Evolutionary conservation across 257 asterid genomes (phyloP).

Genomic region (Orobanche coerulescens): DNA sequence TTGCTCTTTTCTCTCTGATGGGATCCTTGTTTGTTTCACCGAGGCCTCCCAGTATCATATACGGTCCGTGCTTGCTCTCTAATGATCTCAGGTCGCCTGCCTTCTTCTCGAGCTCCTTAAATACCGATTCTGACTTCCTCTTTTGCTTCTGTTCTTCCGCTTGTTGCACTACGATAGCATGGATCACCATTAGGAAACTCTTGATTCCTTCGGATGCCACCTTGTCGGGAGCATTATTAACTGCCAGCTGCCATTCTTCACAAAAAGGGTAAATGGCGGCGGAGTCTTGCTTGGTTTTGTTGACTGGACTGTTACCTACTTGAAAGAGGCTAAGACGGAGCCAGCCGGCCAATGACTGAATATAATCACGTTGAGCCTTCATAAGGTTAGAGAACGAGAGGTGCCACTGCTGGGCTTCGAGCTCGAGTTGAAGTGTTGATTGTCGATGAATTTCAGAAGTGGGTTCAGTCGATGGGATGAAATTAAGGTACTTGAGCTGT

Average conservation of each 20-base stretch:
- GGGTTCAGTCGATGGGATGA: constrained; percentile 47
- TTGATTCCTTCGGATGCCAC: constrained; percentile 92
- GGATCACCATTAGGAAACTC: constrained; percentile 64
- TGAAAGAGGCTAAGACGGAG: constrained; percentile 90
- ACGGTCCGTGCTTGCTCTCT: constrained; percentile 60
- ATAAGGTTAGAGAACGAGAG: constrained; percentile 75
- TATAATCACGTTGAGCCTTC: constrained; percentile 74
- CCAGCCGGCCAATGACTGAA: constrained; percentile 86
- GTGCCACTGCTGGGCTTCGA: constrained; percentile 96
- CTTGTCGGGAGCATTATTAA: constrained; percentile 80
- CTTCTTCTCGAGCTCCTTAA: constrained; percentile 82
- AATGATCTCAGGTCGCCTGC: constrained; percentile 55
- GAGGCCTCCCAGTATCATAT: constrained; percentile 34
- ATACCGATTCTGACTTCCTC: constrained; percentile 57
- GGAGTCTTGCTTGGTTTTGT: constrained; percentile 53
- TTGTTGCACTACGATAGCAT: constrained; percentile 80
- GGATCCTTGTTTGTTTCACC: constrained; percentile 47
- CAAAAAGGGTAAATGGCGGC: constrained; percentile 70
- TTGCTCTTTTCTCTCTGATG: constrained; percentile 55
- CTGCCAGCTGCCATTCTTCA: constrained; percentile 91
- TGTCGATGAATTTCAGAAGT: constrained; percentile 90
- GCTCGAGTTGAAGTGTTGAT: constrained; percentile 92
- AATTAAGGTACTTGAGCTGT: constrained; percentile 77
- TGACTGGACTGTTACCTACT: constrained; percentile 49
- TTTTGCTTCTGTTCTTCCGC: constrained; percentile 77